Base-by-base conservation (phyloP, 2,329 filamentous ascomycete species). In the Mollisiaceae sp. region DNA sequence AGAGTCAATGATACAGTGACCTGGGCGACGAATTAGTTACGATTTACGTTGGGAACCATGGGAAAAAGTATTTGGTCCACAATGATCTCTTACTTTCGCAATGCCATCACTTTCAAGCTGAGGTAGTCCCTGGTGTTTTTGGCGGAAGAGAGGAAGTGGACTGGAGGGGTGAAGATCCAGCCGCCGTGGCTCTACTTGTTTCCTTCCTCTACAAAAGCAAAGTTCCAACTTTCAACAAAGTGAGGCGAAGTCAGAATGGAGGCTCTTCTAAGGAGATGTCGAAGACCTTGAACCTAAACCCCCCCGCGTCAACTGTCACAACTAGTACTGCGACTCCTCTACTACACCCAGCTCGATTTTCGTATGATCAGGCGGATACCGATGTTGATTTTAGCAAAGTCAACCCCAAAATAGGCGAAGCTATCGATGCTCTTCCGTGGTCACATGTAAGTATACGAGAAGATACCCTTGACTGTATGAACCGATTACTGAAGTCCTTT, bases 71-170 rank as follows among this genome's bases (percentile, higher is more conserved):
- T 61, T 36, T 66, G 8, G 60, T 73, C 11, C 73, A 74, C 43
- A 72, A 73, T 24, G 55, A 64, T 6, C 63, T 75, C 5, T 64
- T 76, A 27, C 67, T 66, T 35, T 60, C 65, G 4, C 65, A 70
- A 27, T 74, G 72, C 0, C 45, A 58, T 6, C 74, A 68, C 63
- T 74, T 75, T 56, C 35, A 71, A 1, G 70, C 67, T n/a, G 67
- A 69, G 4, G 54, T 75, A 15, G 69, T 68, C 43, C 65, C 69
- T 11, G 39, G 22, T 52, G 3, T 71, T 72, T 63, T 69, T 62
- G 56, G 72, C 74, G 59, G 65, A 61, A 27, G 58, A 62, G 56
- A 59, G 64, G 59, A 52, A 8, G 68, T 71, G 22, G 22, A 64
- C 22, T 36, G 72, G 8, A 62, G 62, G 14, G 65, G 71, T 36